A percentile compares a stretch with the other conserved stretches of the same genome.
Evolutionary conservation across 441 rosid genomes (phyloP).

Genomic region (Raphanus hybrid): DNA sequence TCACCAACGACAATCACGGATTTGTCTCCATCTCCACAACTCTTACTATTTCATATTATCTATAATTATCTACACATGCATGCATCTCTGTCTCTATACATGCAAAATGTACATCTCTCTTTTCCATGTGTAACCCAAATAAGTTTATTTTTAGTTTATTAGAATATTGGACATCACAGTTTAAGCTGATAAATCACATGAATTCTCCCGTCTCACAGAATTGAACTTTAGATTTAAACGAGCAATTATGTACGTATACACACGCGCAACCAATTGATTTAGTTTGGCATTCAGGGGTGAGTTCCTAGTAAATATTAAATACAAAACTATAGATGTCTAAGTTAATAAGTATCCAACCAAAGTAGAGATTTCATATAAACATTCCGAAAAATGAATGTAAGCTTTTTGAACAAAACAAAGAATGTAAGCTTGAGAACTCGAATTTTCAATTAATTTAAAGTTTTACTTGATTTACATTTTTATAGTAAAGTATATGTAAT

Average conservation of each 20-base stretch:
- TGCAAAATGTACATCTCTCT: slow-evolving; percentile 27
- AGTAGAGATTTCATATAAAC: not conserved
- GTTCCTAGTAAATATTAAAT: slow-evolving; percentile 9
- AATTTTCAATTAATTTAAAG: not conserved
- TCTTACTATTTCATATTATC: slow-evolving; percentile 35
- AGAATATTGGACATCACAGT: slow-evolving; percentile 17
- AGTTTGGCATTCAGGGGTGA: slow-evolving; percentile 21
- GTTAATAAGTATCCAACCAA: not conserved
- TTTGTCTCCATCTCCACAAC: slow-evolving; percentile 45
- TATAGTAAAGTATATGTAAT: not conserved
- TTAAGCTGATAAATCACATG: slow-evolving; percentile 37
- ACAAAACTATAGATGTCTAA: not conserved
- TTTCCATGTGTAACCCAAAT: slow-evolving; percentile 21
- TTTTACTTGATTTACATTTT: not conserved
- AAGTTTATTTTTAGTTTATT: not conserved
- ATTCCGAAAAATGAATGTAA: not conserved
- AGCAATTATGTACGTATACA: not conserved
- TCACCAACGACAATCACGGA: slow-evolving; percentile 52
- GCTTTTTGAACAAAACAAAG: too few relatives aligned
- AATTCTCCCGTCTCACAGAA: slow-evolving; percentile 31
- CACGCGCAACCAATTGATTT: slow-evolving; percentile 5
- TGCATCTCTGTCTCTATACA: slow-evolving; percentile 39
- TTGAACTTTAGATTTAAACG: slow-evolving; percentile 18
- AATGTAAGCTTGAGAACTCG: not conserved
- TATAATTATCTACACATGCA: slow-evolving; percentile 40